Base-by-base conservation (phyloP, 306 rosid species). In the Quercus aquifolioides region DNA sequence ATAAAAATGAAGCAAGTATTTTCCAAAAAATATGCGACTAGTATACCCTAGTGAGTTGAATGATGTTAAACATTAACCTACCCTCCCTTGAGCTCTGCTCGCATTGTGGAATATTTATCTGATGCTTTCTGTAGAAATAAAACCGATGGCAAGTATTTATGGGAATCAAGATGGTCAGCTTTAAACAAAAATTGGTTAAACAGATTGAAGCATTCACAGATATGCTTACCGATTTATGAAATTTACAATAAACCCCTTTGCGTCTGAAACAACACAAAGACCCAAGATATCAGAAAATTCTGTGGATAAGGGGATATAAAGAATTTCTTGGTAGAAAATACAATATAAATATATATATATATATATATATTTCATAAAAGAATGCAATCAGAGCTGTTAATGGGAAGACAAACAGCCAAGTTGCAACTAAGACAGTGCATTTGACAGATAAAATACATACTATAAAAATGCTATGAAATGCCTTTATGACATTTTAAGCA, bases 51-150 rank as follows among this genome's bases (percentile, higher is more conserved):
- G 25, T 12, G 3, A 35, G 38, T 19, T 46, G 59, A 76, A 54
- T 76, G 46, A 31, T 62, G 25, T 13, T 13, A 74, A 67, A 64
- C 74, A 80, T 79, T 82, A 54, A 73, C 92, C 21, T 79, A 90
- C 99, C 99, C 99, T 86, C 99, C 98, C 75, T 89, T 91, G 81
- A 95, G 98, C 83, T 91, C 99, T 71, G 87, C 88, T 85, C 98
- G 85, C 84, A 49, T 76, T 46, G 97, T 81, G 64, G 94, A 86
- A 84, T 88, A 95, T 65, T 87, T 90, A 46, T 91, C 89, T 55
- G 98, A 85, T 84, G 92, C 84, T 86, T 78, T 91, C 98, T 92
- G 82, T 85, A 76, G 59, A 82, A 76, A 79, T 73, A 30, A 21
- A 74, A 74, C 64, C 49, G 65, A 80, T 17, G 75, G 54, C 64